Conservation (phyloP, 108 stramenopile species). For the Poteriospumella lacustris region DNA sequence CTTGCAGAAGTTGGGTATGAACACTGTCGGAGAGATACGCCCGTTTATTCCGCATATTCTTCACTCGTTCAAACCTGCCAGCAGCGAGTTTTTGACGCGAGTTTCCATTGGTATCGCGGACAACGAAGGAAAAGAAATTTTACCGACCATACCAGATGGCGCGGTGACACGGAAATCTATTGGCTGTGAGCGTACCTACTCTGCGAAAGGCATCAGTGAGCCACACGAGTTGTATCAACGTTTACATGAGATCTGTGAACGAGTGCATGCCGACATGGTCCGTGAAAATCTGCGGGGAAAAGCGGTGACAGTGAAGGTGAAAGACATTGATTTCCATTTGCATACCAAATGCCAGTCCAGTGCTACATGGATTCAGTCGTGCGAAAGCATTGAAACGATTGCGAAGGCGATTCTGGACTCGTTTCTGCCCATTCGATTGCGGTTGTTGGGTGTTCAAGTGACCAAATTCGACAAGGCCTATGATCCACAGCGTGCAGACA, state of each 20-base stretch:
- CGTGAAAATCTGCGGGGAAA: slow-evolving; percentile 57
- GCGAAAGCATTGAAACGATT: slow-evolving; percentile 51
- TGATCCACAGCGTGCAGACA: neutral
- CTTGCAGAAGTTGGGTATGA: slow-evolving; percentile 58
- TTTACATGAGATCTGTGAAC: slow-evolving; percentile 62
- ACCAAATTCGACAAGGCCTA: slow-evolving; percentile 54
- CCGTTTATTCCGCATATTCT: slow-evolving; percentile 60
- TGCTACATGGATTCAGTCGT: slow-evolving; percentile 38
- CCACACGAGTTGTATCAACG: slow-evolving; percentile 58
- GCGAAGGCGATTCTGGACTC: slow-evolving; percentile 54
- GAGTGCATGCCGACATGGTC: slow-evolving; percentile 60
- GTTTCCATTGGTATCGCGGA: slow-evolving; percentile 64
- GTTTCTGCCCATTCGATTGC: slow-evolving; percentile 56
- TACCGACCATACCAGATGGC: neutral
- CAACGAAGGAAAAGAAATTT: slow-evolving; percentile 27
- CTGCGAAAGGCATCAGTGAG: slow-evolving; percentile 40
- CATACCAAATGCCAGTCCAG: slow-evolving; percentile 41
- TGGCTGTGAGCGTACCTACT: slow-evolving; percentile 82
- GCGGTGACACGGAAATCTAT: slow-evolving; percentile 64
- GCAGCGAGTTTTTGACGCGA: slow-evolving; percentile 63
- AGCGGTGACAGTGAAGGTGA: slow-evolving; percentile 74
- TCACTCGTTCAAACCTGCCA: slow-evolving; percentile 60
- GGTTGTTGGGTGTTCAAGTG: slow-evolving; percentile 72
- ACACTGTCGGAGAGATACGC: slow-evolving; percentile 73
- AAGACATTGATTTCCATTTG: slow-evolving; percentile 65